Conservation (phyloP, 2,329 filamentous ascomycete species). For the Botryosphaeria dothidea region DNA sequence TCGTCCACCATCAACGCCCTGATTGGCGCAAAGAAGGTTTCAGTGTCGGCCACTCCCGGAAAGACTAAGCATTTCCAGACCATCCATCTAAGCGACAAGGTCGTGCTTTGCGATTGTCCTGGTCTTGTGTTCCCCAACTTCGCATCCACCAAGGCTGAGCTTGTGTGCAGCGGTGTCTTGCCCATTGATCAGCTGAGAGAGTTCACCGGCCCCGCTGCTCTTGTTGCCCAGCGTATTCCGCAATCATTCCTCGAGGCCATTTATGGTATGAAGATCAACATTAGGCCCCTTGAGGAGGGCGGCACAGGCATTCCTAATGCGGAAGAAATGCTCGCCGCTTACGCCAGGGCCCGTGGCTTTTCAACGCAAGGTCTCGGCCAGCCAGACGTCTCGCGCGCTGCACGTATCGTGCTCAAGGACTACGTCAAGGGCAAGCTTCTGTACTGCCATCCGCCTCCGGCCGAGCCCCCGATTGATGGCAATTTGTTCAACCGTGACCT, state of each 20-base stretch:
- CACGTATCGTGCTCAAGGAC: constrained; percentile 88
- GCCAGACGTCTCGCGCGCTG: constrained; percentile 90
- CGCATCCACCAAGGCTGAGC: constrained; percentile 90
- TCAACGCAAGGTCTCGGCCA: constrained; percentile 85
- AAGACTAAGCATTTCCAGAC: constrained; percentile 99
- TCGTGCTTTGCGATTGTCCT: constrained; percentile 95
- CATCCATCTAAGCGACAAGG: constrained; percentile 85
- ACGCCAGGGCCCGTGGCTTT: constrained; percentile 87
- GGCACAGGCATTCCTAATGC: constrained; percentile 85
- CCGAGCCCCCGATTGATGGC: constrained; percentile 63
- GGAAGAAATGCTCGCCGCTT: constrained; percentile 80
- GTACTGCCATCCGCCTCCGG: constrained; percentile 84
- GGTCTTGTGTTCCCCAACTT: constrained; percentile 99
- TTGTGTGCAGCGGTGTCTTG: constrained; percentile 91
- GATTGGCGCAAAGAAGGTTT: constrained; percentile 98
- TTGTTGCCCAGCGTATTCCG: constrained; percentile 84
- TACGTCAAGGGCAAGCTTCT: constrained; percentile 96
- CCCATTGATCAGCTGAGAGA: constrained; percentile 97
- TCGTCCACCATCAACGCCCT: constrained; percentile 98
- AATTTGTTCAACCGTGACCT: constrained; percentile 84
- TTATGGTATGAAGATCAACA: constrained; percentile 88
- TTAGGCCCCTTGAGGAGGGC: constrained; percentile 82
- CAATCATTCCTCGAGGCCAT: constrained; percentile 86
- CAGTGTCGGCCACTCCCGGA: constrained; percentile 92
- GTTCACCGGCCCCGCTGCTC: constrained; percentile 79